These are phyloP conservation scores for Fusarium algeriense DNA, from an alignment of 2,329 filamentous ascomycete species.

Conservation along the genomic window DNA sequence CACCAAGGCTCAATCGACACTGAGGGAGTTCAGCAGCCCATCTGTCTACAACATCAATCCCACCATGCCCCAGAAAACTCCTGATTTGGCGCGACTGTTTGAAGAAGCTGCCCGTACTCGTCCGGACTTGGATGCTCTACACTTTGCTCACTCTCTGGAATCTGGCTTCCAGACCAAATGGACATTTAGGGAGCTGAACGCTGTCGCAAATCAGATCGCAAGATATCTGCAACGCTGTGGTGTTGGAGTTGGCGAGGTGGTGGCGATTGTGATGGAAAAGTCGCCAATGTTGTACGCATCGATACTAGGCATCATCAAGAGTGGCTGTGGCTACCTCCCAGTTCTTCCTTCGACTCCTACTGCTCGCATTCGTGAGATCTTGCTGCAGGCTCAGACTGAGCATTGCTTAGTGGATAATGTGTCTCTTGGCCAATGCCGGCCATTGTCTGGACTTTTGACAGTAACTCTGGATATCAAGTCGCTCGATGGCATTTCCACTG, in stretches of 20 bases:
- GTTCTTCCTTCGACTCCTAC: constrained; percentile 78
- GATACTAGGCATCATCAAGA: constrained; percentile 80
- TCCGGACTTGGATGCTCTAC: constrained; percentile 71
- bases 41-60: constrained; percentile 64
- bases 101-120: constrained; percentile 62
- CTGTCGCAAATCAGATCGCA: constrained; percentile 73
- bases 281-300: constrained; percentile 77
- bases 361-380: constrained; percentile 70
- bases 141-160: constrained; percentile 65
- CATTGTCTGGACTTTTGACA: constrained; percentile 34
- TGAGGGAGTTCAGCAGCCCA: constrained; percentile 50
- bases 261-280: constrained; percentile 85
- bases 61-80: constrained; percentile 49
- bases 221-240: constrained; percentile 61
- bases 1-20: constrained; percentile 22
- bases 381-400: constrained; percentile 68
- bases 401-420: constrained; percentile 58
- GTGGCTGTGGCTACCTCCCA: constrained; percentile 84
- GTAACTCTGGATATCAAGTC: constrained; percentile 52
- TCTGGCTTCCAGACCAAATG: constrained; percentile 55
- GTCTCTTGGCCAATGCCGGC: constrained; percentile 33
- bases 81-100: constrained; percentile 65
- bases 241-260: constrained; percentile 64
- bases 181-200: constrained; percentile 75
- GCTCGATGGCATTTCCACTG: constrained; percentile 47